Base-by-base conservation (phyloP, 2,329 filamentous ascomycete species). In the Coleophoma eucalyptorum region DNA sequence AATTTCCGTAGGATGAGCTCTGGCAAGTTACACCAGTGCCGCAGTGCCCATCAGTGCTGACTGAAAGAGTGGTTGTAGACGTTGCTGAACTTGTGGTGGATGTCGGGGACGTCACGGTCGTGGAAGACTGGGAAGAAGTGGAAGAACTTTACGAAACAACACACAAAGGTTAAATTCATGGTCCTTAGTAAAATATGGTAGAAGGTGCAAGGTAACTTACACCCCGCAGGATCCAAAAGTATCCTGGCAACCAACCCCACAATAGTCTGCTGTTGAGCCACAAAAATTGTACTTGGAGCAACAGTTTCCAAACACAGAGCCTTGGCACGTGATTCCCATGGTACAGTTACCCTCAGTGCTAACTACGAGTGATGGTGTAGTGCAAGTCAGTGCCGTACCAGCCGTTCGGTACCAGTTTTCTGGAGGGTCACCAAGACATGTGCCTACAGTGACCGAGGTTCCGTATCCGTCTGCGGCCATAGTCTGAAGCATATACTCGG, bases 381-480 rank as follows among this genome's bases (percentile, higher is more conserved):
- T 5, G 19, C 34, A 31, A 16, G 19, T 21, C 5, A 20, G 4
- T 18, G 43, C 26, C 6, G 21, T n/a, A 18, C 43, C 43, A 13
- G 43, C 43, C n/a, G 20, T 4, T 18, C 55, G 44, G 40, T 76
- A 76, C 74, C 73, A 76, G 43, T 66, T 60, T 11, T 59, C 65
- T 15, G 50, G 46, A 15, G 70, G 55, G 52, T 76, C 71, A 6
- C 67, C 68, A 41, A 76, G 57, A 56, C 74, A 75, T 35, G 71
- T 64, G 1, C 72, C 74, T 32, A 74, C 67, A 4, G 72, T 71
- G 16, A 73, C 72, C 48, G 63, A 65, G 62, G 48, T 50, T n/a
- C 38, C 37, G 43, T 51, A 63, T 0, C 69, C 70, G 26, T 66
- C 61, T 2, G 49, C 52, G 11, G 56, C 53, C 44, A 73, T 61